Base-by-base conservation (phyloP, 768 basidiomycete species). In the Tulasnella sp. region DNA sequence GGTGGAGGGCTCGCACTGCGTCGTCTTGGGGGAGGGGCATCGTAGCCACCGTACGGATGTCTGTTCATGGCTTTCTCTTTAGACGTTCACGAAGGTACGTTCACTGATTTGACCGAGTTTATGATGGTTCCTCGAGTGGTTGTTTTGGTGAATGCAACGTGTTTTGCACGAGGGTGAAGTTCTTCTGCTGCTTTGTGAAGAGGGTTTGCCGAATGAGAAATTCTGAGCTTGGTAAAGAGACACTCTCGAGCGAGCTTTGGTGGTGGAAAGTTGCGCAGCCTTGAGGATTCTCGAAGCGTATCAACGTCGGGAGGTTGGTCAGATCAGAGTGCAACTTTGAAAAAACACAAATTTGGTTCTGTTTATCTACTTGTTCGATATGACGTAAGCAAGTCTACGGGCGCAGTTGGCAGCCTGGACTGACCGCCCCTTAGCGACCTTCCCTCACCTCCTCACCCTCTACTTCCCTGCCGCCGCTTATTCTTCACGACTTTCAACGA, bases 31-130 rank as follows among this genome's bases (percentile, higher is more conserved):
- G 89, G 88, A 79, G 91, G 74, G 78, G 87, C 86, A 80, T 93
- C 93, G 88, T 90, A 92, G 82, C 88, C 88, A 82, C 90, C 90
- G 86, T 96, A 96, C 36, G 94, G 94, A 89, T 95, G 94, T 84
- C 94, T 93, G 86, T 94, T 94, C 94, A 96, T 95, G 78, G 81
- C 83, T 80, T 85, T 84, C 84, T 84, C n/a, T 77, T 44, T 52
- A 78, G 77, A 80, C 31, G 39, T 76, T 76, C 42, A 76, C 73
- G 39, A 36, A 31, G 4, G 27, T 68, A 68, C 62, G 62, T 68
- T 68, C 62, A 68, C 62, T 68, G 62, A 74, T 46, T n/a, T 76
- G 71, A 73, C 42, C 46, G 74, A 52, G 71, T 75, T 79, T 75
- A 73, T 34, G 68, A 74, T 73, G 74, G 71, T 77, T 77, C 42